Conservation (phyloP, 768 basidiomycete species). For the Lenzites betulinus region DNA sequence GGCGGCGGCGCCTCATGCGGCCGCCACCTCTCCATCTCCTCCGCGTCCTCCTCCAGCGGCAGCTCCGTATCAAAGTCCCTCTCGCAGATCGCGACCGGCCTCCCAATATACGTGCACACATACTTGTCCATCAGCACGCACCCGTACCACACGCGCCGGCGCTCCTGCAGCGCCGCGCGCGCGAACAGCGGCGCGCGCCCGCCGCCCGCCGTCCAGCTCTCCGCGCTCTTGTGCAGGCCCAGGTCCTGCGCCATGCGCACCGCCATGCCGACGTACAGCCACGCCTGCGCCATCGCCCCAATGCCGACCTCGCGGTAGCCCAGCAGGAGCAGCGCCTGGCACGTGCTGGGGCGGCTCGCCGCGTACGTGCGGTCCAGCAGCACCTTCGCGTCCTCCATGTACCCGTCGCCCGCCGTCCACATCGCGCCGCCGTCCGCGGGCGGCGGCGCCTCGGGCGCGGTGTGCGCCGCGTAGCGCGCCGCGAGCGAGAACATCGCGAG, state of each 20-base stretch:
- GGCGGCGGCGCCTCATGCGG: conserved; percentile 41
- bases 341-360: conserved; percentile 70
- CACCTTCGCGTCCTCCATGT: conserved; percentile 64
- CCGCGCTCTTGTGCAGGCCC: conserved; percentile 80
- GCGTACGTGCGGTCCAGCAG: conserved; percentile 70
- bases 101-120: conserved; percentile 77
- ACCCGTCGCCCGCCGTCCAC: conserved; percentile 82
- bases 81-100: conserved; percentile 75
- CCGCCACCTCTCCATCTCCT: conserved; percentile 61
- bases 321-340: conserved; percentile 78
- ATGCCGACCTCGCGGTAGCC: conserved; percentile 87
- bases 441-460: conserved; percentile 30
- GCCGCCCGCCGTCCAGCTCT: conserved; percentile 65
- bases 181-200: conserved; percentile 58
- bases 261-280: conserved; percentile 86
- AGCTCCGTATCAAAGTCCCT: conserved; percentile 74
- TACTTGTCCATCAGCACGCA: conserved; percentile 82
- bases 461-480: conserved; percentile 59
- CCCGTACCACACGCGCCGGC: conserved; percentile 76
- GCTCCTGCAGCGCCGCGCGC: conserved; percentile 63
- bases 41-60: conserved; percentile 65
- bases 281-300: conserved; percentile 86
- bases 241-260: conserved; percentile 92
- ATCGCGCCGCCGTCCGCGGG: conserved; percentile 59
- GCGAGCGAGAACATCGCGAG: conserved; percentile 86